Conservation (phyloP, 257 asterid species). For the Cordia subcordata region DNA sequence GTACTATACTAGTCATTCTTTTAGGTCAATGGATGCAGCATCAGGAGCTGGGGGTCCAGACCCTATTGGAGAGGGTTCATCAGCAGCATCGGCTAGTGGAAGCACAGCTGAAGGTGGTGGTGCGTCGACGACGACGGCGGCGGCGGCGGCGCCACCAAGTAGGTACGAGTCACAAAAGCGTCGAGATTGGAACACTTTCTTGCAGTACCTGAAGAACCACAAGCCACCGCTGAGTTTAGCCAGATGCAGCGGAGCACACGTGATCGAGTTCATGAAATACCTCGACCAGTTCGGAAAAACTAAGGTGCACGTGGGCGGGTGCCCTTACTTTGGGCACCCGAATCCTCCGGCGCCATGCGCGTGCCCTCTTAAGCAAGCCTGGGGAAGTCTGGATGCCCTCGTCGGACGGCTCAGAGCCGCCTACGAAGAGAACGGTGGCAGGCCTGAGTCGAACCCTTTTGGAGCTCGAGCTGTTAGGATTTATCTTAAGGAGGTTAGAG, state of each 20-base stretch:
- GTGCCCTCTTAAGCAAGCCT: slow-evolving; percentile 40
- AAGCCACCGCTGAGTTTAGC: slow-evolving; percentile 39
- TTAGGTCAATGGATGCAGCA: slow-evolving; percentile 31
- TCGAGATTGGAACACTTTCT: slow-evolving; percentile 45
- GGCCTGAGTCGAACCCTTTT: slow-evolving; percentile 43
- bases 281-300: slow-evolving; percentile 49
- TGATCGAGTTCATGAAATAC: slow-evolving; percentile 45
- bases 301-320: slow-evolving; percentile 38
- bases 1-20: not conserved
- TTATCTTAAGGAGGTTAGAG: slow-evolving; percentile 43
- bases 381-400: slow-evolving; percentile 54
- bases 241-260: slow-evolving; percentile 52
- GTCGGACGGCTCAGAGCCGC: slow-evolving; percentile 49
- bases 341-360: slow-evolving; percentile 46
- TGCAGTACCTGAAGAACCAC: slow-evolving; percentile 39
- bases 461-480: slow-evolving; percentile 43
- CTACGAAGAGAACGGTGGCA: slow-evolving; percentile 42
- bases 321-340: slow-evolving; percentile 44
- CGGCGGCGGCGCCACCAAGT: slow-evolving; percentile 33
- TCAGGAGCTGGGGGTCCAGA: slow-evolving; percentile 21
- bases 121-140: slow-evolving; percentile 10
- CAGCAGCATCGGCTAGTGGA: slow-evolving; percentile 18
- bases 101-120: not conserved
- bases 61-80: slow-evolving; percentile 22
- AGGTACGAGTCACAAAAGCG: slow-evolving; percentile 49